Percentiles rank a stretch among this genome's conserved stretches.
These are phyloP conservation scores for Penicillium sp. DNA, from an alignment of 2,329 filamentous ascomycete genomes.

Conservation along the genomic window DNA sequence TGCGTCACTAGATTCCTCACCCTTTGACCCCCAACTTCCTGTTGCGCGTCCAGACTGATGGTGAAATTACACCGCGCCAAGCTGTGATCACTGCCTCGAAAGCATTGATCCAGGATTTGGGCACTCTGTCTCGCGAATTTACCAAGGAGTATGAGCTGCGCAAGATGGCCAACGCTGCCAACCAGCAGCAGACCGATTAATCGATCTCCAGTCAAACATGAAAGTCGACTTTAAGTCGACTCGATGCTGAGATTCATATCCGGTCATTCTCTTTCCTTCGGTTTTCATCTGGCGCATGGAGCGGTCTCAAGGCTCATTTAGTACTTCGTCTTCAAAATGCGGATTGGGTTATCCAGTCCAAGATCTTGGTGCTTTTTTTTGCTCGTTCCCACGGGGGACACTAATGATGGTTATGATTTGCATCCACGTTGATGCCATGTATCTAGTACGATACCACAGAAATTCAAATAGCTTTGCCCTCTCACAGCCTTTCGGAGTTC, in stretches of 20 bases:
- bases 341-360: not conserved
- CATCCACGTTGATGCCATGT: slow-evolving; percentile 2
- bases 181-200: slow-evolving; percentile 45
- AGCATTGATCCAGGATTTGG: slow-evolving; percentile 77
- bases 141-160: slow-evolving; percentile 88
- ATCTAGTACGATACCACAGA: slow-evolving; percentile 1
- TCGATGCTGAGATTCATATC: not conserved
- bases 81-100: slow-evolving; percentile 78
- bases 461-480: not conserved
- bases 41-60: slow-evolving; percentile 89
- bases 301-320: slow-evolving; percentile 9
- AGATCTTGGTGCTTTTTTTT: slow-evolving; percentile 1
- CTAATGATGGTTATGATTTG: slow-evolving; percentile 8
- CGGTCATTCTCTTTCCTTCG: slow-evolving; percentile 1
- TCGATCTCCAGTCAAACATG: not conserved
- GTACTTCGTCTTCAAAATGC: not conserved
- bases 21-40: slow-evolving; percentile 55
- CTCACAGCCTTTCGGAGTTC: not conserved
- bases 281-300: slow-evolving; percentile 21
- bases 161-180: slow-evolving; percentile 71
- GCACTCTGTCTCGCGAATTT: slow-evolving; percentile 79
- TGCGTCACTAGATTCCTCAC: slow-evolving; percentile 40
- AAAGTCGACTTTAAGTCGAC: not conserved
- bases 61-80: slow-evolving; percentile 81
- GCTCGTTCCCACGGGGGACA: slow-evolving; percentile 2